These are phyloP conservation scores for barley (Hordeum vulgare) DNA, from an alignment of 176 grass and related monocot species.

Conservation along the genomic window DNA sequence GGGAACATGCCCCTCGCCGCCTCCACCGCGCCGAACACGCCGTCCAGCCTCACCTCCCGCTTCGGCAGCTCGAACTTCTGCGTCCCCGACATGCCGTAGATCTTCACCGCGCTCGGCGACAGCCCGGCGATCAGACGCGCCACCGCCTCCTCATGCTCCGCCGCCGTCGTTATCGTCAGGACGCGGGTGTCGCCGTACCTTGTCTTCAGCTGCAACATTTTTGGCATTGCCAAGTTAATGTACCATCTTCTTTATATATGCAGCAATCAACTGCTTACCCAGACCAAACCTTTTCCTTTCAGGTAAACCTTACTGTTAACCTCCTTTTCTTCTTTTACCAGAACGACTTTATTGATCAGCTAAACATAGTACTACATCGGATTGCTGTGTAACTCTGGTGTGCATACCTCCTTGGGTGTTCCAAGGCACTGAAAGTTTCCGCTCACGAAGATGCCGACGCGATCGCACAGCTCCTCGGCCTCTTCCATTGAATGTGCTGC, in stretches of 20 bases:
- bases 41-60: slow-evolving; percentile 32
- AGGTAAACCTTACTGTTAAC: background rate
- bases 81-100: slow-evolving; percentile 71
- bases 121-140: slow-evolving; percentile 28
- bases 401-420: slow-evolving; percentile 65
- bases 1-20: slow-evolving; percentile 40
- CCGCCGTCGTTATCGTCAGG: slow-evolving; percentile 64
- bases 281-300: background rate
- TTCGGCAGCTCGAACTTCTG: slow-evolving; percentile 76
- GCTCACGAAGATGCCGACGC: slow-evolving; percentile 69
- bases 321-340: background rate
- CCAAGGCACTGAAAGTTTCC: slow-evolving; percentile 84
- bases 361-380: no score
- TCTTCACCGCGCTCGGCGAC: slow-evolving; percentile 39
- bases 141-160: slow-evolving; percentile 45
- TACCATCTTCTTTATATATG: background rate
- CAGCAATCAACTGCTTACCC: background rate
- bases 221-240: background rate
- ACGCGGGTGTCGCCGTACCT: slow-evolving; percentile 56
- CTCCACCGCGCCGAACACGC: slow-evolving; percentile 58
- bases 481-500: slow-evolving; percentile 98
- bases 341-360: no score
- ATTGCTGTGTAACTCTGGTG: background rate
- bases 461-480: slow-evolving; percentile 75
- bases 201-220: slow-evolving; percentile 49